Base-by-base conservation (phyloP, 2,329 filamentous ascomycete species). In the Exophiala aquamarina region DNA sequence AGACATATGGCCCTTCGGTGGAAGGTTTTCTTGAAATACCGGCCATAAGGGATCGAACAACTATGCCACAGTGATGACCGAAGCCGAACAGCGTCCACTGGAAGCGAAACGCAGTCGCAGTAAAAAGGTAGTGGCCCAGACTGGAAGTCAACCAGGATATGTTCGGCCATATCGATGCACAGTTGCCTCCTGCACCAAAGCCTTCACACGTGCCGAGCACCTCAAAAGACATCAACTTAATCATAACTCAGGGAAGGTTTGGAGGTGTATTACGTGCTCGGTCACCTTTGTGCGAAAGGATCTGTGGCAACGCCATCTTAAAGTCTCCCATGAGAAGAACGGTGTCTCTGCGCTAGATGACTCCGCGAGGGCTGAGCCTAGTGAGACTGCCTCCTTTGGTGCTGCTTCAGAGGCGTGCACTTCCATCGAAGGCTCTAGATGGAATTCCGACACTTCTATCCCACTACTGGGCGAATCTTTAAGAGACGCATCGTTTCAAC, bases 121-220 rank as follows among this genome's bases (percentile, higher is more conserved):
- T 32, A 43, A 43, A 20, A 43, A 21, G 29, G 4, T 34, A 15
- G 13, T 9, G 29, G 23, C 8, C 31, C 11, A n/a, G 9, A 9
- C 20, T 9, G 17, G n/a, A 9, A 19, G 4, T 5, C 28, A 14
- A 13, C 3, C 28, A 23, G 31, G 14, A 11, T 47, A 32, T 17
- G 18, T 32, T 18, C 20, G 44, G 10, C 46, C 46, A 17, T 32
- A 49, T 40, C 19, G n/a, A 9, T 49, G 46, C 28, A 36, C 32
- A 18, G 8, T 39, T 18, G 33, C 3, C 4, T 69, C 66, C 26
- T 81, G 78, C 53, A 66, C 62, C 39, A 78, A 78, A 59, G 68
- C 70, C 14, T 82, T 82, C 59, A 78, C 77, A 23, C 70, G 79
- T 5, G 71, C 75, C 11, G 79, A 82, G 59, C 79, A 82, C 61